Evolutionary conservation across 192 early-diverging fungal genomes (phyloP).

Genomic region (Mortierella hygrophila): DNA sequence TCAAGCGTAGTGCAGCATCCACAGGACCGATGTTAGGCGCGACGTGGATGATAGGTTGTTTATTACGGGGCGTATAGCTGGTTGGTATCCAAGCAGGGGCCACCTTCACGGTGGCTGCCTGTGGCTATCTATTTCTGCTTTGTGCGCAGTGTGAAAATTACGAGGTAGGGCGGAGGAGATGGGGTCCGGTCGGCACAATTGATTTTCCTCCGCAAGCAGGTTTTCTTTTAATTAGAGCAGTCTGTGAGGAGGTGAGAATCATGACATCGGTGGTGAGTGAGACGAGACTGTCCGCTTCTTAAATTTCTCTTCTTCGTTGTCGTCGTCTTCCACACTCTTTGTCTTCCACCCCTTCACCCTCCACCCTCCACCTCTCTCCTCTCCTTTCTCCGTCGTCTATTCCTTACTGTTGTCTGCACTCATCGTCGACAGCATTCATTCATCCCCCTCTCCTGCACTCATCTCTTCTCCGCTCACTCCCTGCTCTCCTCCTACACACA

Average conservation of each 20-base stretch:
- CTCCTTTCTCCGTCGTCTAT: neutral
- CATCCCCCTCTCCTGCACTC: neutral
- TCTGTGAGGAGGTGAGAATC: neutral
- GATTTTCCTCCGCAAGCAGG: slow-evolving; percentile 8
- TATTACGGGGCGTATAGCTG: no score
- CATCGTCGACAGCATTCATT: neutral
- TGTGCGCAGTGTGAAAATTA: slow-evolving; percentile 1
- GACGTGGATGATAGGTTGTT: no score
- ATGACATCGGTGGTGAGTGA: neutral
- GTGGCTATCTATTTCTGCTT: neutral
- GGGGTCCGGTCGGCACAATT: slow-evolving; percentile 7
- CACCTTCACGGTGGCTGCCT: no score
- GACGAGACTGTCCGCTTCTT: neutral
- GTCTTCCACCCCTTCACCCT: neutral
- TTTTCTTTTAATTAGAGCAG: neutral
- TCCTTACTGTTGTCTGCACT: neutral
- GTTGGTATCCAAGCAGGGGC: no score
- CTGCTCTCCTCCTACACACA: neutral
- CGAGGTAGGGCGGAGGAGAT: neutral
- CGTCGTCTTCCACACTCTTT: neutral
- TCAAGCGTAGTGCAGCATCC: no score
- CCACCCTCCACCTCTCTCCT: neutral
- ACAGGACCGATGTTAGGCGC: no score
- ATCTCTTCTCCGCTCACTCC: neutral
- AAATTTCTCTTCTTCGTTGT: neutral